Conservation (phyloP, 2,329 filamentous ascomycete genomes). For the Fusarium sp. region DNA sequence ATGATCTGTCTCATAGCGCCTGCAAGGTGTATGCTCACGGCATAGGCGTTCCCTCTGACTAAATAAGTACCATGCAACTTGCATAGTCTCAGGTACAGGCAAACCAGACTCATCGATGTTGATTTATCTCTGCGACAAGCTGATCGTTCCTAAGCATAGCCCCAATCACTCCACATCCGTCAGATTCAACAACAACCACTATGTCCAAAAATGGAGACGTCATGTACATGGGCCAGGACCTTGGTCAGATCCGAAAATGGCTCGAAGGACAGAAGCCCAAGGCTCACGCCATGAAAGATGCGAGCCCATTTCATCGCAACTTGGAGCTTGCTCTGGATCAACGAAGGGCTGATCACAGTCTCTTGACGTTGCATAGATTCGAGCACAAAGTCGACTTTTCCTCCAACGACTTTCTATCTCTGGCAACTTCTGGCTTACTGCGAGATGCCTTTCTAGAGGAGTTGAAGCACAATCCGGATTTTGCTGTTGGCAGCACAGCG, state of each 20-base stretch:
- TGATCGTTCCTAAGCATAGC: background rate
- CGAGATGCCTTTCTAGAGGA: background rate
- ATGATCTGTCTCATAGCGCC: background rate
- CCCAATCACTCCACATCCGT: background rate
- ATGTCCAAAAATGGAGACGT: background rate
- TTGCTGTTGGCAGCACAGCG: background rate
- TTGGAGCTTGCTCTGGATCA: background rate
- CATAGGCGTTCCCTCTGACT: background rate
- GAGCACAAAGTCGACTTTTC: background rate
- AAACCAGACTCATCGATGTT: no score
- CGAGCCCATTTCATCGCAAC: background rate
- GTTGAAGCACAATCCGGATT: background rate
- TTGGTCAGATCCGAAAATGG: background rate
- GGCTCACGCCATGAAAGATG: background rate
- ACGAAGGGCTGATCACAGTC: background rate
- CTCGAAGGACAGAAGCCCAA: slow-evolving; percentile 1
- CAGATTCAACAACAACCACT: background rate
- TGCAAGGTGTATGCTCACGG: background rate
- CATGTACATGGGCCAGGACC: background rate
- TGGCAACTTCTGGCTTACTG: background rate
- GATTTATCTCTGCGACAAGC: no score
- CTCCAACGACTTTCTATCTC: background rate
- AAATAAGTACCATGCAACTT: background rate
- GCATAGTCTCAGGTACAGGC: no score
- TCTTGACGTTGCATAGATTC: background rate